Evolutionary conservation across 1,139 yeast species (phyloP).

Genomic region (Debaryomyces sp.): DNA sequence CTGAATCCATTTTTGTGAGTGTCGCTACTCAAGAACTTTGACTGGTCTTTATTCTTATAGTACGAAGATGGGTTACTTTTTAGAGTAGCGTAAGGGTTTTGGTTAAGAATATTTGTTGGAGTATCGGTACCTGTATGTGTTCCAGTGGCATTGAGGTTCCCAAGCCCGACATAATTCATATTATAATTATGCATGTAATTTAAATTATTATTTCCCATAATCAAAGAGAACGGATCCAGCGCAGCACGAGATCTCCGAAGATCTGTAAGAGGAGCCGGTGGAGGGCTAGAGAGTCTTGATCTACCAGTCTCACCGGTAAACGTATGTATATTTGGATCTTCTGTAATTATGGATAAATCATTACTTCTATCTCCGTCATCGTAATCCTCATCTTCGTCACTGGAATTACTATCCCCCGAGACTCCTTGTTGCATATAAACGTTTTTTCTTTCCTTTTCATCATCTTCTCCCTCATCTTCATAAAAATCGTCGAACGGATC

Average conservation of each 20-base stretch:
- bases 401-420: conserved; percentile 10
- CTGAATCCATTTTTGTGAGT: background rate
- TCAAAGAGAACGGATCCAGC: conserved; percentile 34
- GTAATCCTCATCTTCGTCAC: conserved; percentile 17
- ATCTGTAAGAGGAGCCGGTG: conserved; percentile 15
- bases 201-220: conserved; percentile 28
- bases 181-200: conserved; percentile 36
- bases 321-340: conserved; percentile 8
- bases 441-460: conserved; percentile 5
- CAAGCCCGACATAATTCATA: conserved; percentile 40
- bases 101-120: conserved; percentile 34
- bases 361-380: conserved; percentile 13
- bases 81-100: conserved; percentile 16
- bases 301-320: background rate
- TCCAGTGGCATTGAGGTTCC: conserved; percentile 22
- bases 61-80: background rate
- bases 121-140: conserved; percentile 33
- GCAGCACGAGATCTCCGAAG: conserved; percentile 24
- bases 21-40: background rate
- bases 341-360: conserved; percentile 14
- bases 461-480: conserved; percentile 35
- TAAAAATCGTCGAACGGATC: conserved; percentile 91
- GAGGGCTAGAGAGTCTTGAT: conserved; percentile 7
- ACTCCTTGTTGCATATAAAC: background rate
- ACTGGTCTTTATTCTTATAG: background rate